phyloP scores from a whole-genome alignment of 768 basidiomycete genomes.

The Tricholoma saponaceum region DNA sequence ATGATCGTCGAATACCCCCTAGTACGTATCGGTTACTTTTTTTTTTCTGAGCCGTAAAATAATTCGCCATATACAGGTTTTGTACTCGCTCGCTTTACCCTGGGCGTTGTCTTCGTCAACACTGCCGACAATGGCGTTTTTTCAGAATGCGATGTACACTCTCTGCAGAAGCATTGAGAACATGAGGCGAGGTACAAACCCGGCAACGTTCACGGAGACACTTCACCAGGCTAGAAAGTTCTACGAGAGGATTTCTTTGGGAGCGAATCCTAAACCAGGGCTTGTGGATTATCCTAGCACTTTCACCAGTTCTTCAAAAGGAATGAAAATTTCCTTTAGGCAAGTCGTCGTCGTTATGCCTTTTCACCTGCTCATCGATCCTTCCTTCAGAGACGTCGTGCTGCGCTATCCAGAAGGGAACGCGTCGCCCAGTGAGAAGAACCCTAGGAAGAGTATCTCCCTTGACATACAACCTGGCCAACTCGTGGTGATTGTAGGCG shows the following conservation, averaged over 20 bases:
- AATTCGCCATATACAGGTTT: slow-evolving; percentile 7
- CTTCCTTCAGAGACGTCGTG: slow-evolving; percentile 11
- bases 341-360: not conserved
- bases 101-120: slow-evolving; percentile 23
- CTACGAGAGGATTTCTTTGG: not conserved
- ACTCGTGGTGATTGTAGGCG: slow-evolving; percentile 42
- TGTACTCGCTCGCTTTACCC: slow-evolving; percentile 19
- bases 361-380: not conserved
- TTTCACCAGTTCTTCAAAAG: not conserved
- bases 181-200: slow-evolving; percentile 9
- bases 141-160: slow-evolving; percentile 25
- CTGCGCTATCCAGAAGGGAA: slow-evolving; percentile 9
- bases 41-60: not conserved
- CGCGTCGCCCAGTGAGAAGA: slow-evolving; percentile 5
- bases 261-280: not conserved
- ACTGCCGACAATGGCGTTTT: slow-evolving; percentile 27
- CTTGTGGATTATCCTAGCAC: not conserved
- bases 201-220: not conserved
- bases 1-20: slow-evolving; percentile 29
- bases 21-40: slow-evolving; percentile 19
- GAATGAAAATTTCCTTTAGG: slow-evolving; percentile 2
- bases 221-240: not conserved
- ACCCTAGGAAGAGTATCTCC: slow-evolving; percentile 24
- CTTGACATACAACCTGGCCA: slow-evolving; percentile 37
- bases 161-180: slow-evolving; percentile 8